Evolutionary conservation across 306 rosid species (phyloP).

Genomic region (Lathyrus oleraceus): DNA sequence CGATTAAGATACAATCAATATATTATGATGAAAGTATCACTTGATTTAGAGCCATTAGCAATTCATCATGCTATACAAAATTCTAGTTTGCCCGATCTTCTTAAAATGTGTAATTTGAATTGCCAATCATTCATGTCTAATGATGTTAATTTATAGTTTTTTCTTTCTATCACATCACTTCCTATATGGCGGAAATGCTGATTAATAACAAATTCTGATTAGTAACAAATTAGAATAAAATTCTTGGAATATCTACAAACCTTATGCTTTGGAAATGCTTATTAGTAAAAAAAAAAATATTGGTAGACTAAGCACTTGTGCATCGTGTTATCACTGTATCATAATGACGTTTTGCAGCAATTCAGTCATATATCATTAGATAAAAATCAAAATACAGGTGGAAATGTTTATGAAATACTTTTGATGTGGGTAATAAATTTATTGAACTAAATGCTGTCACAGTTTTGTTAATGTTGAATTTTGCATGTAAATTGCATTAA

Average conservation of each 20-base stretch:
- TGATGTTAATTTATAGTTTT: background rate
- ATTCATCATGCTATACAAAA: background rate
- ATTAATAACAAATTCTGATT: too few species aligned
- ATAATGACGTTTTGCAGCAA: slow-evolving; percentile 19
- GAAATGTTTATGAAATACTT: slow-evolving; percentile 15
- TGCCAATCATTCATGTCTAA: background rate
- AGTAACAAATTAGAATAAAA: background rate
- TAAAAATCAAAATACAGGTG: slow-evolving; percentile 17
- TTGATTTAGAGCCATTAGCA: background rate
- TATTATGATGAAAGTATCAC: background rate
- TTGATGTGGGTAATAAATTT: slow-evolving; percentile 10
- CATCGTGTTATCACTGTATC: background rate
- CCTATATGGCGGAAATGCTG: background rate
- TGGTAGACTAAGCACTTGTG: slow-evolving; percentile 18
- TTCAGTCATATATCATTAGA: slow-evolving; percentile 24
- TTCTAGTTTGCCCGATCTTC: too few species aligned
- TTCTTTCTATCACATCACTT: background rate
- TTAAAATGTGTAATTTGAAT: too few species aligned
- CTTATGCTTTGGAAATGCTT: slow-evolving; percentile 4
- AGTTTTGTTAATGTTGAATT: background rate
- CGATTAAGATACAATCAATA: too few species aligned
- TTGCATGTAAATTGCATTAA: slow-evolving; percentile 16
- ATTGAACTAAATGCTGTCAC: background rate
- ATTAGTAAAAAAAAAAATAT: background rate
- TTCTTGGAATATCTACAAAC: slow-evolving; percentile 17